phyloP scores from a whole-genome alignment of 176 grass and related monocot species.

The Saccharum officinarum region DNA sequence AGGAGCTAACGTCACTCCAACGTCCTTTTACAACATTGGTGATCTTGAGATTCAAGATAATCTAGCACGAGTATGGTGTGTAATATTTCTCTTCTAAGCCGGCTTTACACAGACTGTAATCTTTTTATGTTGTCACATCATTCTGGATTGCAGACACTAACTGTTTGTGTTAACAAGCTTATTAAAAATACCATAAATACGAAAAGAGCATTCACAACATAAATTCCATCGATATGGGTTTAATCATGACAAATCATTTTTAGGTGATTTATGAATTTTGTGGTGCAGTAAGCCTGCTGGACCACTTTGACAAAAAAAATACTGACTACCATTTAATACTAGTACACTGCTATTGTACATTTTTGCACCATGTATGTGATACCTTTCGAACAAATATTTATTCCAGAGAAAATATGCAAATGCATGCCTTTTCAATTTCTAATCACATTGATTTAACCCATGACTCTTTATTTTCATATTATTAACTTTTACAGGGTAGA shows the following conservation, averaged over 20 bases:
- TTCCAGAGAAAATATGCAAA: background rate
- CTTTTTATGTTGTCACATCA: conserved; percentile 5
- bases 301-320: background rate
- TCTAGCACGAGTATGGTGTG: conserved; percentile 86
- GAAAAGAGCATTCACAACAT: background rate
- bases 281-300: background rate
- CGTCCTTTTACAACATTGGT: conserved; percentile 93
- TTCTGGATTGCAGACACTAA: conserved; percentile 13
- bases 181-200: conserved; percentile 13
- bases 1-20: conserved; percentile 73
- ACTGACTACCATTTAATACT: background rate
- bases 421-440: conserved; percentile 23
- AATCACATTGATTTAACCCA: conserved; percentile 14
- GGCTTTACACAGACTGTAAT: conserved; percentile 8
- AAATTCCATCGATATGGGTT: background rate
- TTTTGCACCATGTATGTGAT: conserved; percentile 22
- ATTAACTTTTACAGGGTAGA: conserved; percentile 78
- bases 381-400: conserved; percentile 9
- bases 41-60: conserved; percentile 98
- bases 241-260: conserved; percentile 25
- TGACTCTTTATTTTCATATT: conserved; percentile 29
- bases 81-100: conserved; percentile 25
- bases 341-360: conserved; percentile 7
- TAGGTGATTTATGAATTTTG: conserved; percentile 10
- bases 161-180: conserved; percentile 13